These are phyloP conservation scores for Mucor sp. DNA, from an alignment of 371 early-diverging fungal genomes.

Conservation along the genomic window DNA sequence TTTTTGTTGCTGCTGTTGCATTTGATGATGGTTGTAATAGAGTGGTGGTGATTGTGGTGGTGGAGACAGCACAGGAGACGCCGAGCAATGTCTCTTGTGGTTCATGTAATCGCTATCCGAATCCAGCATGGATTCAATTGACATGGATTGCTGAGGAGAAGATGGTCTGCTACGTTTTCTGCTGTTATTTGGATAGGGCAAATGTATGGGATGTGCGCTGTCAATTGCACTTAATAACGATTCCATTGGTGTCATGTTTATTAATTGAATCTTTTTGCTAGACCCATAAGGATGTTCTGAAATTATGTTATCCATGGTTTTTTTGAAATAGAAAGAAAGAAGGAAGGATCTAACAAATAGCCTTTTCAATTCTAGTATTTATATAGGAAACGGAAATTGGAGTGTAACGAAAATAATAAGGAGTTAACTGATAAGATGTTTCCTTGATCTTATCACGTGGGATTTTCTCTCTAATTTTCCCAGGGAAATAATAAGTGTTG, in stretches of 20 bases:
- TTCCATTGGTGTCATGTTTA: slow-evolving; percentile 49
- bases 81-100: slow-evolving; percentile 6
- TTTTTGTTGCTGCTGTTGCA: slow-evolving; percentile 18
- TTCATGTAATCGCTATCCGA: neutral
- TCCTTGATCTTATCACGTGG: slow-evolving; percentile 49
- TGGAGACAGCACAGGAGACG: neutral
- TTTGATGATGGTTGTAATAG: neutral
- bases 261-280: slow-evolving; percentile 25
- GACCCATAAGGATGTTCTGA: slow-evolving; percentile 27
- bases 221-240: slow-evolving; percentile 47
- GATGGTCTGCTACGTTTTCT: slow-evolving; percentile 14
- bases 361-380: slow-evolving; percentile 1
- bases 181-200: slow-evolving; percentile 21
- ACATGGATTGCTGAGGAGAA: slow-evolving; percentile 35
- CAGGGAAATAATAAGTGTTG: slow-evolving; percentile 22
- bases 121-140: slow-evolving; percentile 41
- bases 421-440: slow-evolving; percentile 45
- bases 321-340: slow-evolving; percentile 1
- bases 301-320: neutral
- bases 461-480: slow-evolving; percentile 31
- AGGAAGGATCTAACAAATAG: slow-evolving; percentile 4
- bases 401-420: slow-evolving; percentile 39
- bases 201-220: slow-evolving; percentile 35
- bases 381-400: slow-evolving; percentile 13
- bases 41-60: slow-evolving; percentile 17